phyloP scores from a whole-genome alignment of 2,329 filamentous ascomycete species.

The Lomentospora prolificans region DNA sequence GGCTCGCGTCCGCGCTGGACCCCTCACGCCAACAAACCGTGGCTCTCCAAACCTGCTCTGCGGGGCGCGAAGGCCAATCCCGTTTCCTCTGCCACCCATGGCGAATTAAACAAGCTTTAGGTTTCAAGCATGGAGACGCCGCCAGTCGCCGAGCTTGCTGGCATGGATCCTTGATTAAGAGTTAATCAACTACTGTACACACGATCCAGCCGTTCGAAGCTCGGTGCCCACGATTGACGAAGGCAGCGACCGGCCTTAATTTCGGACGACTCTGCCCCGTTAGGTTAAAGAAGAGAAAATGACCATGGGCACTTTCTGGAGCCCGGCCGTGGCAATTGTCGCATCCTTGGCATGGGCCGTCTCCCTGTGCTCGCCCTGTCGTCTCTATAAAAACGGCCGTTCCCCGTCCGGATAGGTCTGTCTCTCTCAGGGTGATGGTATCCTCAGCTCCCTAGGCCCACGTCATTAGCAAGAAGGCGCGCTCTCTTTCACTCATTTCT shows the following conservation, averaged over 20 bases:
- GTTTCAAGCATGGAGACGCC: background rate
- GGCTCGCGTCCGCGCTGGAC: background rate
- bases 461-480: background rate
- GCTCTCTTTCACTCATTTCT: background rate
- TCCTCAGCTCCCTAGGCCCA: background rate
- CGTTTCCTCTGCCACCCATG: background rate
- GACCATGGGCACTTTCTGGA: background rate
- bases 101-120: background rate
- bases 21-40: background rate
- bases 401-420: background rate
- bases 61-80: background rate
- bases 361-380: background rate
- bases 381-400: background rate
- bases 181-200: slow-evolving; percentile 7
- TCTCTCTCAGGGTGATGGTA: background rate
- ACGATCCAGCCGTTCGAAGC: background rate
- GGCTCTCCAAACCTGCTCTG: background rate
- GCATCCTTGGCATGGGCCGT: background rate
- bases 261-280: background rate
- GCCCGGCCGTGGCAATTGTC: background rate
- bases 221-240: slow-evolving; percentile 1
- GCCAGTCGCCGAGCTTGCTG: background rate
- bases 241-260: background rate
- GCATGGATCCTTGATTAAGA: slow-evolving; percentile 5
- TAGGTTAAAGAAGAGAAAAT: background rate